phyloP scores from a whole-genome alignment of 2,329 filamentous ascomycete species.

The Aureobasidium leucospermi region DNA sequence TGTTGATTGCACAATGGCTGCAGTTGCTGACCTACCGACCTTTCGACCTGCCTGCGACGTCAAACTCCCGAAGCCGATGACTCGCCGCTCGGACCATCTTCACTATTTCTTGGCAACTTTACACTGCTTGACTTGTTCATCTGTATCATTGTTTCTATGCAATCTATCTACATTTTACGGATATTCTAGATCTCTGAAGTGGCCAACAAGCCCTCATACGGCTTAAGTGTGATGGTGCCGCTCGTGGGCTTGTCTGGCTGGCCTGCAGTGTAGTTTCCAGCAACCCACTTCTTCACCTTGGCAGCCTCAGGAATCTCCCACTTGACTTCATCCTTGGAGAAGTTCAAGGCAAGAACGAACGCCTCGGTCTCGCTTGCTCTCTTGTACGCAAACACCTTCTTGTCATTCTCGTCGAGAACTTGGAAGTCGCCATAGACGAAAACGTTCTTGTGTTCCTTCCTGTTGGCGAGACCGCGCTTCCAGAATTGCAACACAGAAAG shows the following conservation, averaged over 20 bases:
- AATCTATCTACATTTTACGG: neutral
- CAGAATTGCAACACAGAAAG: slow-evolving; percentile 54
- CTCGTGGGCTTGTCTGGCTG: slow-evolving; percentile 21
- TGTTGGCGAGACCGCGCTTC: slow-evolving; percentile 46
- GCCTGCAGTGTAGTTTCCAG: slow-evolving; percentile 26
- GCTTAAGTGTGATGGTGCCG: slow-evolving; percentile 24
- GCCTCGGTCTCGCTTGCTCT: slow-evolving; percentile 22
- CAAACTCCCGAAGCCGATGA: neutral
- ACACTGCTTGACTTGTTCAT: neutral
- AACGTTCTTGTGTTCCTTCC: slow-evolving; percentile 50
- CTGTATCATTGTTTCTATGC: neutral
- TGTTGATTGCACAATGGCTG: neutral
- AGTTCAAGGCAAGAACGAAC: slow-evolving; percentile 30
- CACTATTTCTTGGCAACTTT: neutral
- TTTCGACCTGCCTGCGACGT: neutral
- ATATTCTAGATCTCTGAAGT: neutral
- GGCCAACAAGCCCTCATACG: slow-evolving; percentile 30
- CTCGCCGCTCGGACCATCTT: neutral
- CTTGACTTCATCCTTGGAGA: slow-evolving; percentile 25
- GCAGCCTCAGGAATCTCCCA: slow-evolving; percentile 29
- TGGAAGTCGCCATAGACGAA: slow-evolving; percentile 57
- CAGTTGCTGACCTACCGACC: neutral
- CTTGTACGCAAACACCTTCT: slow-evolving; percentile 49
- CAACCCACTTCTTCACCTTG: slow-evolving; percentile 28
- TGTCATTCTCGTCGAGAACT: slow-evolving; percentile 43